Base-by-base conservation (phyloP, 257 asterid genomes). In the Anisodus acutangulus region DNA sequence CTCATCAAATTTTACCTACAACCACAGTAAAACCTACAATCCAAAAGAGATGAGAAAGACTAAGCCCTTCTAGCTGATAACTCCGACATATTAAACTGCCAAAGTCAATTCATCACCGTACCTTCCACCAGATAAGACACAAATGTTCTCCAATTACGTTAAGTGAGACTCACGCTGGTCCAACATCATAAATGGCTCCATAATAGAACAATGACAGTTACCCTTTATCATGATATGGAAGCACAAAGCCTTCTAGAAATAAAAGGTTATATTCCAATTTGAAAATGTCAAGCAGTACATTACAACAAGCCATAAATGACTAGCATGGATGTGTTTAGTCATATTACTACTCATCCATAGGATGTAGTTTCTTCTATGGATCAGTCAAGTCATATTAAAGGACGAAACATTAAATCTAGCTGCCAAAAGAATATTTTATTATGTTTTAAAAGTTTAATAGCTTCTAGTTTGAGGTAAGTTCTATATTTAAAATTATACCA, bases 111-210 rank as follows among this genome's bases (percentile, higher is more conserved):
- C 82, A 53, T 26, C 45, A 31, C 49, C 31, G 9, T 78, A 49
- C 31, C 66, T 26, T 78, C 66, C 31, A 54, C 64, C 63, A 54
- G 49, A 31, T 15, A 78, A 53, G 82, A 54, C 35, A 51, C 39
- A 78, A 53, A 78, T 31, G 31, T 13, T 15, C 31, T 13, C 49
- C 49, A 53, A 78, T 78, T 78, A 70, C 26, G 26, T 12, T 55
- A 35, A 13, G 51, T 26, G 66, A 78, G 47, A 53, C 81, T 26
- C 66, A 3, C 4, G 16, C 31, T 53, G 64, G 45, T 78, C 82
- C 16, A 78, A 78, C 49, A 78, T 54, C 82, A 78, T 15, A 78
- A 47, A 78, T 53, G 49, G 82, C 49, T 53, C 82, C 82, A 53
- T 8, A 53, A 31, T 53, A 78, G 62, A 35, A 53, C 26, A 78